Conservation (phyloP, 2,329 filamentous ascomycete genomes). For the Monosporascus sp. region DNA sequence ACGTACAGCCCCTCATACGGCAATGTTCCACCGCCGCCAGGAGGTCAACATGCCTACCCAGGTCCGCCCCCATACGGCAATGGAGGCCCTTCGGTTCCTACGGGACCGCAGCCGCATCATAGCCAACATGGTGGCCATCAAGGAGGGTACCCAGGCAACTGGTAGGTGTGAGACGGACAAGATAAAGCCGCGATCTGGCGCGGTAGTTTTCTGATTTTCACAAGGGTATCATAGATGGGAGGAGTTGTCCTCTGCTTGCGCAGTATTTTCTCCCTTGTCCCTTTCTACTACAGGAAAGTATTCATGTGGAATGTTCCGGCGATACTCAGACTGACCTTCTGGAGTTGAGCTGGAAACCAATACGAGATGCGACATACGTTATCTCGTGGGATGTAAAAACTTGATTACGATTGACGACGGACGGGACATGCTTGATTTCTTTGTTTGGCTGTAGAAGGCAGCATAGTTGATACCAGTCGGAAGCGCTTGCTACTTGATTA, state of each 20-base stretch:
- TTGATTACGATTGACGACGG: slow-evolving; percentile 17
- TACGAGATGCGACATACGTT: background rate
- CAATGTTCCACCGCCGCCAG: slow-evolving; percentile 20
- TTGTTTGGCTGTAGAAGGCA: slow-evolving; percentile 16
- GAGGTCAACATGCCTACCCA: slow-evolving; percentile 19
- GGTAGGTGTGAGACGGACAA: slow-evolving; percentile 12
- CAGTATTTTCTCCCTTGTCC: slow-evolving; percentile 9
- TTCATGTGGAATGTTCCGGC: background rate
- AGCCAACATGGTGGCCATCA: slow-evolving; percentile 22
- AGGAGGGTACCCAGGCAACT: slow-evolving; percentile 29
- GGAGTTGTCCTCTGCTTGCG: slow-evolving; percentile 9
- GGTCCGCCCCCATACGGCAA: slow-evolving; percentile 24
- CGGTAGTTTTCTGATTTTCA: background rate
- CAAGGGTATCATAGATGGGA: slow-evolving; percentile 14
- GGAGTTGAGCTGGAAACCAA: background rate
- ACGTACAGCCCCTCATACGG: slow-evolving; percentile 21
- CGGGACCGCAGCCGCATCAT: slow-evolving; percentile 22
- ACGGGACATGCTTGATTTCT: slow-evolving; percentile 7
- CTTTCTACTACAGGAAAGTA: slow-evolving; percentile 2
- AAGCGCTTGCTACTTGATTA: slow-evolving; percentile 21
- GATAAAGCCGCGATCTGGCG: background rate
- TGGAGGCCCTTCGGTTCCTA: slow-evolving; percentile 18
- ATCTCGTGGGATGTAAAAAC: slow-evolving; percentile 9
- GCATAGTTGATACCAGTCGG: slow-evolving; percentile 10
- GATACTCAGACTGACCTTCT: background rate